Evolutionary conservation across 805 yeast genomes (phyloP).

Genomic region (Hyphopichia homilentoma): DNA sequence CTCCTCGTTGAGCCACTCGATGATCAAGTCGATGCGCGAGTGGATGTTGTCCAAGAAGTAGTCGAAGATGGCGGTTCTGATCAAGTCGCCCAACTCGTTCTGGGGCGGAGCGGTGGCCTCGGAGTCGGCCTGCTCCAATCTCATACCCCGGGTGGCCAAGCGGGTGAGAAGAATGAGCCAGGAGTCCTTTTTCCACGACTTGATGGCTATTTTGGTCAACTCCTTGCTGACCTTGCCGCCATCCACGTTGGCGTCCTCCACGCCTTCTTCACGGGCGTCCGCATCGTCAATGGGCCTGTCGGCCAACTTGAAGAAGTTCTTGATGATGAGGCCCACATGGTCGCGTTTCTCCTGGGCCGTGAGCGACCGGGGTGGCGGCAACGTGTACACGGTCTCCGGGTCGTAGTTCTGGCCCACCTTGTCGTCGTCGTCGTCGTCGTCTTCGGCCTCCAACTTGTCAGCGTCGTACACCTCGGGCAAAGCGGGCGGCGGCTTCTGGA

Average conservation of each 20-base stretch:
- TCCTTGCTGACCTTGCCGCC: constrained; percentile 35
- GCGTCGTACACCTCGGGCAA: background rate
- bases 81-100: constrained; percentile 50
- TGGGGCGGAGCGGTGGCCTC: constrained; percentile 9
- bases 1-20: constrained; percentile 95
- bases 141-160: constrained; percentile 78
- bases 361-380: constrained; percentile 57
- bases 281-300: constrained; percentile 16
- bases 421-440: constrained; percentile 27
- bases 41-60: constrained; percentile 74
- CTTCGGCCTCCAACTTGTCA: constrained; percentile 3
- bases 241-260: constrained; percentile 8
- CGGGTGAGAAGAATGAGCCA: constrained; percentile 78
- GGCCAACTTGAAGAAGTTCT: constrained; percentile 53
- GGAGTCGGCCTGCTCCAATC: too few relatives aligned
- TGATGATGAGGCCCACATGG: constrained; percentile 55
- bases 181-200: constrained; percentile 55
- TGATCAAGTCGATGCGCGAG: constrained; percentile 64
- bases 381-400: constrained; percentile 42
- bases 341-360: constrained; percentile 52
- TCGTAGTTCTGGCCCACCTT: constrained; percentile 30
- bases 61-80: constrained; percentile 68
- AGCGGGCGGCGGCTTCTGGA: constrained; percentile 5
- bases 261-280: constrained; percentile 10
- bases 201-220: constrained; percentile 55